These are phyloP conservation scores for Tirmania nivea DNA, from an alignment of 495 filamentous ascomycete genomes.

Conservation along the genomic window DNA sequence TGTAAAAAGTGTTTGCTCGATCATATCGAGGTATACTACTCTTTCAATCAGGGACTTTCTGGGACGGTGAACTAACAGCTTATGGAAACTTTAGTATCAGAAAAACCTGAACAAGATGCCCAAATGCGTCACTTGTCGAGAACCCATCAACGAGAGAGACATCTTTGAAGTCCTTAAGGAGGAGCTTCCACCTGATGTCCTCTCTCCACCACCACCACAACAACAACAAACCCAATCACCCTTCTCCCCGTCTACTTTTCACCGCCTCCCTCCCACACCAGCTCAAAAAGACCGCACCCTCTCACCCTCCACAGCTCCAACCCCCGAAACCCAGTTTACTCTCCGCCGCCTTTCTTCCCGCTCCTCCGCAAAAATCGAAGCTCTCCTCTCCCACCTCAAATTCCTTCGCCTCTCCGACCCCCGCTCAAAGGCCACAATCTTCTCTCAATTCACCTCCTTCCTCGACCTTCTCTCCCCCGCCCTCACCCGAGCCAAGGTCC, in stretches of 20 bases:
- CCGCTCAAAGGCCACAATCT: slow-evolving; percentile 71
- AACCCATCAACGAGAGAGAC: slow-evolving; percentile 56
- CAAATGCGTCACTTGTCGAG: slow-evolving; percentile 74
- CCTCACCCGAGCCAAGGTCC: slow-evolving; percentile 46
- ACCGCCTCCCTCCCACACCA: not conserved
- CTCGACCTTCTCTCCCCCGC: slow-evolving; percentile 72
- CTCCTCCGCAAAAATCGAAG: slow-evolving; percentile 71
- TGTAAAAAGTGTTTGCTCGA: slow-evolving; percentile 78
- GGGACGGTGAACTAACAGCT: not conserved
- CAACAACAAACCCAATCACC: slow-evolving; percentile 18
- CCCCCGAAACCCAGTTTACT: slow-evolving; percentile 32
- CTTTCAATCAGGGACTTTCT: not conserved
- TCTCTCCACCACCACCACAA: slow-evolving; percentile 4
- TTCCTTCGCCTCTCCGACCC: slow-evolving; percentile 36
- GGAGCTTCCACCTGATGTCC: slow-evolving; percentile 13
- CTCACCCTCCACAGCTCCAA: not conserved
- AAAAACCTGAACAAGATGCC: slow-evolving; percentile 50
- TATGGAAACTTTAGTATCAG: slow-evolving; percentile 34
- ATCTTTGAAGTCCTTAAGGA: slow-evolving; percentile 72
- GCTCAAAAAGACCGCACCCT: not conserved
- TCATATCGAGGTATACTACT: slow-evolving; percentile 39
- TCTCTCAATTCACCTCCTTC: slow-evolving; percentile 94
- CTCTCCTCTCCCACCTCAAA: slow-evolving; percentile 53
- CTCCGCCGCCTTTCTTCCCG: slow-evolving; percentile 57
- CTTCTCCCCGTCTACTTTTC: not conserved